Evolutionary conservation across 2,329 filamentous ascomycete genomes (phyloP).

Genomic region (Fonsecaea pedrosoi): DNA sequence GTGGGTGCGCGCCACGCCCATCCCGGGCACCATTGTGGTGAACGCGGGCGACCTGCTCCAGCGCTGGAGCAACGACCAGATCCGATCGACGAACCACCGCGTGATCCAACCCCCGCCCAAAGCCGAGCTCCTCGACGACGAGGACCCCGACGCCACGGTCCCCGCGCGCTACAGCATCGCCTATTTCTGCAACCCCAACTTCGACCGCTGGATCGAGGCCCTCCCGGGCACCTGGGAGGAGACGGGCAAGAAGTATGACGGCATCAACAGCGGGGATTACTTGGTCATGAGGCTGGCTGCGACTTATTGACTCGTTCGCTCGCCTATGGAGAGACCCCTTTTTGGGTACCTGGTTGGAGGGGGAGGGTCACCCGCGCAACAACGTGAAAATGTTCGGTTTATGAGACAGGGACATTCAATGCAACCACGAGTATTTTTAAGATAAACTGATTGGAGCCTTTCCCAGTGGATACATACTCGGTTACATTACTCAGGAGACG

Average conservation of each 20-base stretch:
- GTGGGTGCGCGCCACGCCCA: conserved; percentile 84
- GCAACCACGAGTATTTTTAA: too few relatives aligned
- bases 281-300: conserved; percentile 76
- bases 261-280: conserved; percentile 81
- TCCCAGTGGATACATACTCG: too few relatives aligned
- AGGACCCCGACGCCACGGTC: conserved; percentile 57
- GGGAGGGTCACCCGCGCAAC: too few relatives aligned
- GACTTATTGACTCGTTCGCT: conserved; percentile 62
- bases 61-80: conserved; percentile 88
- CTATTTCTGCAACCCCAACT: conserved; percentile 91
- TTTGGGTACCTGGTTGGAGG: too few relatives aligned
- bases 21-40: conserved; percentile 80
- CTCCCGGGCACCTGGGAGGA: conserved; percentile 76
- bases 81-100: conserved; percentile 87
- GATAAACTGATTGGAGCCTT: too few relatives aligned
- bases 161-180: conserved; percentile 82
- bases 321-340: too few relatives aligned
- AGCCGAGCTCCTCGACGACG: conserved; percentile 55
- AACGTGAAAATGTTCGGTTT: too few relatives aligned
- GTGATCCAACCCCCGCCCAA: conserved; percentile 76
- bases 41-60: conserved; percentile 88
- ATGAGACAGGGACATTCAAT: too few relatives aligned
- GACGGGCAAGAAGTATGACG: conserved; percentile 74
- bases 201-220: conserved; percentile 75
- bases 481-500: too few relatives aligned